Base-by-base conservation (phyloP, 2,329 filamentous ascomycete genomes). In the Trichoderma oligosporum region DNA sequence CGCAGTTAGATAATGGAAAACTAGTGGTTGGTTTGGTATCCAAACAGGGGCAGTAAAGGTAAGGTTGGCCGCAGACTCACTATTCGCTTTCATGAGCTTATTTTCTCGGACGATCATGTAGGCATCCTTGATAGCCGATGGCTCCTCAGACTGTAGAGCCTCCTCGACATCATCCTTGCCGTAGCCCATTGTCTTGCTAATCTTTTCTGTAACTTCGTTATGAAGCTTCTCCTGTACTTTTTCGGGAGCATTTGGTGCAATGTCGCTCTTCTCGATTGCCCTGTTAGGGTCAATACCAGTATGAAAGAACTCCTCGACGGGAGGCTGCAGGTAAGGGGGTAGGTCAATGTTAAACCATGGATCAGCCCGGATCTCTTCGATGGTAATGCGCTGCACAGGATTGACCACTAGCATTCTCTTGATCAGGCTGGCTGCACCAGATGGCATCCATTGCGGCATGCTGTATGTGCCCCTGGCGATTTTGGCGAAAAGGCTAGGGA, bases 31-130 rank as follows among this genome's bases (percentile, higher is more conserved):
- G 24, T 18, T 20, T 36, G 27, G 36, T 18, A 20, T 14, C 29
- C 14, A 31, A 71, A 65, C 61, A 70, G 68, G 68, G 27, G 9
- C 22, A 47, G 14, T 22, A 25, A 42, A 65, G 59, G 16, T 62
- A 12, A 53, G 7, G 27, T 14, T 18, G 35, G 22, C 3, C 4
- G 24, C 11, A 16, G 46, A 84, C 89, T 84, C 78, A 95, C 90
- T 91, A 71, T 91, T 96, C 56, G 86, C 87, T 71, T 92, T 89
- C 92, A 97, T 97, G 70, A 97, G 83, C 72, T 97, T 94, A 70
- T 97, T 97, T 73, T 99, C 94, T 53, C 93, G 85, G 24, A 99
- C 91, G 71, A 99, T 99, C 74, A 97, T 86, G 75, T 97, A 99
- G 1, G 94, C 94, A 74, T 99, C 94, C 75, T 99, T 99, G 78